These are phyloP conservation scores for Mycena venus DNA, from an alignment of 768 basidiomycete genomes.

Conservation along the genomic window DNA sequence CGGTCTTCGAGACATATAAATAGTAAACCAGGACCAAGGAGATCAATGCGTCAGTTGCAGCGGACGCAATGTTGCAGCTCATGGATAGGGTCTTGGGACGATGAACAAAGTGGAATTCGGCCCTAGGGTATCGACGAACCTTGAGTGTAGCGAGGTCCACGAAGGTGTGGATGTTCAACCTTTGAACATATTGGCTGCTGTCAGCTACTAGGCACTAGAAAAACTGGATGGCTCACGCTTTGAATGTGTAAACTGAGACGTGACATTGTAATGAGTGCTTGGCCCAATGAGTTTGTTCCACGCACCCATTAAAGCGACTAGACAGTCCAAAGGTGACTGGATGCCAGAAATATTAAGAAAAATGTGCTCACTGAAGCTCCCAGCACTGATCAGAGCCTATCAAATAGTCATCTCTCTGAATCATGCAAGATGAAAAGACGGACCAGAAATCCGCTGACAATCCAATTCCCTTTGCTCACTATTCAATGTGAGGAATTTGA, in stretches of 20 bases:
- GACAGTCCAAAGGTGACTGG: not conserved
- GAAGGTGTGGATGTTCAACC: not conserved
- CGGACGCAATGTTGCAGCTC: slow-evolving; percentile 27
- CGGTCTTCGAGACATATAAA: slow-evolving; percentile 24
- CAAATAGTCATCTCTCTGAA: not conserved
- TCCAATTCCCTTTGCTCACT: slow-evolving; percentile 26
- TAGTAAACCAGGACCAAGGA: slow-evolving; percentile 21
- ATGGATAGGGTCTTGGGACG: slow-evolving; percentile 20
- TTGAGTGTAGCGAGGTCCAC: not conserved
- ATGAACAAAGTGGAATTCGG: not conserved
- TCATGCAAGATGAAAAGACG: not conserved
- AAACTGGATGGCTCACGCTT: not conserved
- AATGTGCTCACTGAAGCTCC: slow-evolving; percentile 1
- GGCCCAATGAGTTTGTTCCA: too few relatives aligned
- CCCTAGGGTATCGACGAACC: not conserved
- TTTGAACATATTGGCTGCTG: not conserved
- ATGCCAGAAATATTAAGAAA: too few relatives aligned
- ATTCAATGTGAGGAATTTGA: not conserved
- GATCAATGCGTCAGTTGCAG: slow-evolving; percentile 24
- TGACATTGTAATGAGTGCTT: not conserved
- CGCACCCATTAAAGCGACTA: slow-evolving; percentile 1
- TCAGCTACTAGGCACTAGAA: not conserved
- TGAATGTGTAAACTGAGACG: not conserved
- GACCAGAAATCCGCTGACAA: slow-evolving; percentile 11
- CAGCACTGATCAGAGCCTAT: not conserved